Conservation (phyloP, 2,329 filamentous ascomycete genomes). For the Beauveria caledonica region DNA sequence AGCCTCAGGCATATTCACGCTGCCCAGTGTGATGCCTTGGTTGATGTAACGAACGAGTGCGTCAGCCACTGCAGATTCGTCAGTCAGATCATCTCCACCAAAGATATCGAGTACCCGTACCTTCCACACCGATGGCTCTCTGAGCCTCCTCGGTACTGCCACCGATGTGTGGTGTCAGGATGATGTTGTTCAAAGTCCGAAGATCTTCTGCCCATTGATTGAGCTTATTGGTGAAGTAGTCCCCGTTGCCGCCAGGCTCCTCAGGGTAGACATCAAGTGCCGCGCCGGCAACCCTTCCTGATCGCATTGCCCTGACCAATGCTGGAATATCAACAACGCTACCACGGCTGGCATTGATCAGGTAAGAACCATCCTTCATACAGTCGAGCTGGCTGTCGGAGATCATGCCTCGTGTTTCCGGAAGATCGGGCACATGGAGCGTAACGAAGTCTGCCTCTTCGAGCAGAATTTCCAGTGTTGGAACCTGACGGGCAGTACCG, state of each 20-base stretch:
- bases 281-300: conserved; percentile 82
- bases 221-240: conserved; percentile 81
- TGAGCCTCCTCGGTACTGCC: conserved; percentile 97
- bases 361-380: conserved; percentile 89
- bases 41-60: conserved; percentile 92
- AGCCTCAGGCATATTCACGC: conserved; percentile 96
- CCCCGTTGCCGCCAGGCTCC: conserved; percentile 88
- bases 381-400: conserved; percentile 66
- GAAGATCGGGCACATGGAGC: conserved; percentile 85
- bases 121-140: conserved; percentile 87
- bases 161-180: conserved; percentile 93
- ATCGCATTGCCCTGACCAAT: conserved; percentile 77
- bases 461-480: conserved; percentile 68
- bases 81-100: neutral
- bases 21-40: conserved; percentile 81
- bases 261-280: conserved; percentile 95
- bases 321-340: conserved; percentile 91
- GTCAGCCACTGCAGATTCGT: conserved; percentile 55
- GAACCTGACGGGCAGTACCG: conserved; percentile 78
- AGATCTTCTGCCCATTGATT: conserved; percentile 84
- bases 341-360: conserved; percentile 93
- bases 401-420: conserved; percentile 92
- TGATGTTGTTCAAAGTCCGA: conserved; percentile 78
- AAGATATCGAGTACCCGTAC: conserved; percentile 25
- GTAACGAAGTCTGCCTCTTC: conserved; percentile 83